Percentiles rank a stretch among this genome's conserved stretches.
phyloP scores from a whole-genome alignment of 192 early-diverging fungal species.

The Chytriomyces sp. region DNA sequence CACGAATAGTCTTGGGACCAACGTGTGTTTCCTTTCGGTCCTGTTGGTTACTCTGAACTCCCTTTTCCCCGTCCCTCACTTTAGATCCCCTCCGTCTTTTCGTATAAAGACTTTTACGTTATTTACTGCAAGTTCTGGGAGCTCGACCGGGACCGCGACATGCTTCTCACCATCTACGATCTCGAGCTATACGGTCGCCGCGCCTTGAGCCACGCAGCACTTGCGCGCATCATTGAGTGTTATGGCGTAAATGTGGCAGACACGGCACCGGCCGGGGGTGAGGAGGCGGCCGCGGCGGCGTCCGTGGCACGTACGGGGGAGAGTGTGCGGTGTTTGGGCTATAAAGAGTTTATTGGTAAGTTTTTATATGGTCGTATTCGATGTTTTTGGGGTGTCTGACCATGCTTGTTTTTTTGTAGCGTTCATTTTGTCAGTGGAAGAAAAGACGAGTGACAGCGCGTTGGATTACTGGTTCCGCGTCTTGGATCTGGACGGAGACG shows the following conservation, averaged over 20 bases:
- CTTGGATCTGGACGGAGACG: conserved; percentile 87
- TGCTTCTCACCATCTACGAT: conserved; percentile 55
- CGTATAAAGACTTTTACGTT: conserved; percentile 97
- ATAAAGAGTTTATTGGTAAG: conserved; percentile 74
- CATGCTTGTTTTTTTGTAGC: background rate
- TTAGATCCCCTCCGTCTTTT: conserved; percentile 76
- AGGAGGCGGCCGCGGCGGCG: conserved; percentile 31
- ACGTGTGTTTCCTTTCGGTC: background rate
- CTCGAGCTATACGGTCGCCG: conserved; percentile 63
- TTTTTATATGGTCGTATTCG: background rate
- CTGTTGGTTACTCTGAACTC: conserved; percentile 53
- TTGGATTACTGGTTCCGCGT: conserved; percentile 86
- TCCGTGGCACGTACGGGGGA: conserved; percentile 3
- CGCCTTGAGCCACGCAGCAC: conserved; percentile 65
- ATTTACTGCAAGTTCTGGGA: conserved; percentile 94
- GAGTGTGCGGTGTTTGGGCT: conserved; percentile 54
- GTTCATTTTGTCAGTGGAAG: conserved; percentile 77
- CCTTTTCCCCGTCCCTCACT: background rate
- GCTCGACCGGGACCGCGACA: conserved; percentile 82
- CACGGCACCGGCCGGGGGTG: conserved; percentile 53
- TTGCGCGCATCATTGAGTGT: conserved; percentile 73
- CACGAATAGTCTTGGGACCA: conserved; percentile 24
- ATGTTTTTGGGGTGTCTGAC: background rate
- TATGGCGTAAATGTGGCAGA: conserved; percentile 26
- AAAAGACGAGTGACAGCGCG: conserved; percentile 68